Evolutionary conservation across 352 stramenopile species (phyloP).

Genomic region (Phytophthora palmivora): DNA sequence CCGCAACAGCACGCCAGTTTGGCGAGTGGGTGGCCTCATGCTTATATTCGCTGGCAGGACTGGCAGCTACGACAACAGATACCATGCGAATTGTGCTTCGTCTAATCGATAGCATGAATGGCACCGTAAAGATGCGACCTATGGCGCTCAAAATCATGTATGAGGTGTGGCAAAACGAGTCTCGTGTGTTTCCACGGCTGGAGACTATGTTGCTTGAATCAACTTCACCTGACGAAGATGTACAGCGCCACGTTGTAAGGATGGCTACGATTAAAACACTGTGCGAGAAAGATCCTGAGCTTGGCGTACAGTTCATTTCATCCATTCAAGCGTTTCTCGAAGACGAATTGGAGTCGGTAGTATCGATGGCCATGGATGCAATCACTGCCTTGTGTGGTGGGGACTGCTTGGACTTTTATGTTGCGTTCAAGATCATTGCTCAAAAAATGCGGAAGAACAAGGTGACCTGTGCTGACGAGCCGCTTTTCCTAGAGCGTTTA

Average conservation of each 20-base stretch:
- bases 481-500: conserved; percentile 65
- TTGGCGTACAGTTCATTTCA: conserved; percentile 73
- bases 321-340: conserved; percentile 67
- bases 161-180: conserved; percentile 70
- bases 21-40: conserved; percentile 47
- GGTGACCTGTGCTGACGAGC: conserved; percentile 47
- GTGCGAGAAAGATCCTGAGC: conserved; percentile 68
- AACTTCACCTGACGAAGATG: conserved; percentile 25
- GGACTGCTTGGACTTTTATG: conserved; percentile 81
- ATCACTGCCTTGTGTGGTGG: conserved; percentile 60
- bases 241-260: conserved; percentile 53
- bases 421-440: conserved; percentile 76
- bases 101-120: conserved; percentile 68
- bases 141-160: conserved; percentile 67
- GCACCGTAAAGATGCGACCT: conserved; percentile 33
- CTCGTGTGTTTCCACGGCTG: conserved; percentile 69
- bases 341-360: conserved; percentile 55
- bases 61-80: conserved; percentile 63
- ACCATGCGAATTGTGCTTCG: conserved; percentile 82
- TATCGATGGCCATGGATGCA: conserved; percentile 69
- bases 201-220: conserved; percentile 59
- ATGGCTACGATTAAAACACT: conserved; percentile 71
- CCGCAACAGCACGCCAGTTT: conserved; percentile 7
- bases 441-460: conserved; percentile 77
- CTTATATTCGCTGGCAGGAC: conserved; percentile 56